Evolutionary conservation across 148 eudicot species (phyloP).

Genomic region (Cornus controversa): DNA sequence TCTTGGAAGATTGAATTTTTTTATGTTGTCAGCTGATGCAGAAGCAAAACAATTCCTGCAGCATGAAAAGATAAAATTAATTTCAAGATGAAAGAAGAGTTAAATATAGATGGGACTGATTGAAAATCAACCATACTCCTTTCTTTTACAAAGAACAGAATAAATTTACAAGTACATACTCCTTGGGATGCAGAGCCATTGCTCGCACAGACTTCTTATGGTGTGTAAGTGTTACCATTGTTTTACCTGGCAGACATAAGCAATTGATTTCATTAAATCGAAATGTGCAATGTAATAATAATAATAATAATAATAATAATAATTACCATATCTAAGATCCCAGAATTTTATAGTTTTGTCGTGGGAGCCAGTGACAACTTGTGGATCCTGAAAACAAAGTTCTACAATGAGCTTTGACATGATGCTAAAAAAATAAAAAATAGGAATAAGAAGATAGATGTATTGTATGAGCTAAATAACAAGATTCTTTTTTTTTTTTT

Average conservation of each 20-base stretch:
- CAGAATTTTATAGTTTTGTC: constrained; percentile 92
- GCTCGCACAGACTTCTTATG: constrained; percentile 97
- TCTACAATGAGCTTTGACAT: constrained; percentile 8
- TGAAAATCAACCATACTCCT: not conserved
- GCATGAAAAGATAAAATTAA: constrained; percentile 12
- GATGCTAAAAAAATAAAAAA: not conserved
- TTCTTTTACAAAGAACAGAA: not conserved
- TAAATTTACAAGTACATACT: constrained; percentile 43
- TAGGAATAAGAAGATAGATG: not conserved
- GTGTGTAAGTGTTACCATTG: constrained; percentile 88
- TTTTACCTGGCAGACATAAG: constrained; percentile 56
- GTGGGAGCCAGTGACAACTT: constrained; percentile 95
- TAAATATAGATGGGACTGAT: not conserved
- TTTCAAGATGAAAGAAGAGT: not conserved
- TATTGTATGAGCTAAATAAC: not conserved
- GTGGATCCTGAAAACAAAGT: constrained; percentile 76
- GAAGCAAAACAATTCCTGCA: constrained; percentile 93
- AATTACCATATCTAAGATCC: constrained; percentile 84
- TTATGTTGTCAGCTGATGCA: constrained; percentile 96
- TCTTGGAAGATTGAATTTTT: constrained; percentile 83
- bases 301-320: no score
- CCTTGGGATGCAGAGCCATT: constrained; percentile 88
- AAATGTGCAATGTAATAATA: not conserved
- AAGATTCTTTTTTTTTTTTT: no score
- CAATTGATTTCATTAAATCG: not conserved